Evolutionary conservation across 2,329 filamentous ascomycete species (phyloP).

Genomic region (Orbilia blumenaviensis): DNA sequence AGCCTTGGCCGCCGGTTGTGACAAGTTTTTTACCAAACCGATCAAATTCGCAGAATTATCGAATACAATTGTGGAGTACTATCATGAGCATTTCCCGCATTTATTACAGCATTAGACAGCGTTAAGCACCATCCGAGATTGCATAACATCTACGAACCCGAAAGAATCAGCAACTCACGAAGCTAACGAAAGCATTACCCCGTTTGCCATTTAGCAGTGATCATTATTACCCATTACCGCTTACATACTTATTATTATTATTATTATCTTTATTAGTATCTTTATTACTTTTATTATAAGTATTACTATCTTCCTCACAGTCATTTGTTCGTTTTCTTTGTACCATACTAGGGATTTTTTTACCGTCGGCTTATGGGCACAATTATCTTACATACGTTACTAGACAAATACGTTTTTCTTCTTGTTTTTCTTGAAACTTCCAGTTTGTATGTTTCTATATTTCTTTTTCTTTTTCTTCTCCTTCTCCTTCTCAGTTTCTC

Average conservation of each 20-base stretch:
- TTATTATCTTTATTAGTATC: not conserved
- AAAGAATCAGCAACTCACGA: not conserved
- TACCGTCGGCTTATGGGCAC: slow-evolving; percentile 14
- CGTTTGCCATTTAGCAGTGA: not conserved
- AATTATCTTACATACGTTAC: slow-evolving; percentile 46
- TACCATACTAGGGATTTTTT: slow-evolving; percentile 28
- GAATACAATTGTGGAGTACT: slow-evolving; percentile 24
- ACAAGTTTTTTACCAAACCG: slow-evolving; percentile 41
- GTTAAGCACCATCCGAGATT: slow-evolving; percentile 2
- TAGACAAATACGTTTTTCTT: slow-evolving; percentile 16
- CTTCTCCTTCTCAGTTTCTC: not conserved
- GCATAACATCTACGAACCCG: not conserved
- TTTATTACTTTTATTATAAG: not conserved
- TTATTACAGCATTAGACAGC: slow-evolving; percentile 18
- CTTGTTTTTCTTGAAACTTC: no score
- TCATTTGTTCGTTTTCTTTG: slow-evolving; percentile 27
- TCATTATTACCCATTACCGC: slow-evolving; percentile 8
- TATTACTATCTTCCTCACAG: not conserved
- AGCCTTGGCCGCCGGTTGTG: slow-evolving; percentile 56
- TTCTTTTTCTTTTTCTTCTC: not conserved
- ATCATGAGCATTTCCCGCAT: slow-evolving; percentile 14
- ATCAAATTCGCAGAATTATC: slow-evolving; percentile 18
- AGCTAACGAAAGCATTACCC: not conserved
- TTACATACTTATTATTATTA: not conserved
- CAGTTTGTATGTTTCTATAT: slow-evolving; percentile 12